Conservation (phyloP, 352 stramenopile species). For the Saprolegnia parasitica region DNA sequence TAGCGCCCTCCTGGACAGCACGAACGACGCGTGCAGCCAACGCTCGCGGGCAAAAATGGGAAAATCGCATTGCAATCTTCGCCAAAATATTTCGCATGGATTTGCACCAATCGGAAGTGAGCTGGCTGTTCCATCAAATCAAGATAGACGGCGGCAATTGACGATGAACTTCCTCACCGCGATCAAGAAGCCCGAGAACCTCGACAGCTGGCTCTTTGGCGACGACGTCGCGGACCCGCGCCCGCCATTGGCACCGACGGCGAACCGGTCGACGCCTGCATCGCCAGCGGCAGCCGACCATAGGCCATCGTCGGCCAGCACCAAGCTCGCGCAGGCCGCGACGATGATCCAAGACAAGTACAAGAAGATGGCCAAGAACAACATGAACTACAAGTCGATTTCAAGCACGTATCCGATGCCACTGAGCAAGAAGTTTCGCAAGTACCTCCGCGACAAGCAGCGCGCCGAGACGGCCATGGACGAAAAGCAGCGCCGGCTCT, state of each 20-base stretch:
- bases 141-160: not conserved
- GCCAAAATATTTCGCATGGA: not conserved
- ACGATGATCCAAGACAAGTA: conserved; percentile 24
- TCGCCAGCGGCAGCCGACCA: not conserved
- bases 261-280: not conserved
- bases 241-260: not conserved
- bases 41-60: not conserved
- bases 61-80: not conserved
- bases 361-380: conserved; percentile 24
- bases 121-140: not conserved
- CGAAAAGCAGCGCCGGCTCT: not conserved
- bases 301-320: not conserved
- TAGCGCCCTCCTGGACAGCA: too few relatives aligned
- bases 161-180: conserved; percentile 25
- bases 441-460: conserved; percentile 9
- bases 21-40: too few relatives aligned
- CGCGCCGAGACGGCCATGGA: not conserved
- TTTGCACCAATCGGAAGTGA: not conserved
- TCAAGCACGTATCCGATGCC: conserved; percentile 10
- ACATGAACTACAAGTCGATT: not conserved
- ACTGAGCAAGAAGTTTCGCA: conserved; percentile 24
- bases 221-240: conserved; percentile 10
- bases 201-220: conserved; percentile 26
- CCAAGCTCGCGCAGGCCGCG: conserved; percentile 9
- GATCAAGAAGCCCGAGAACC: conserved; percentile 22